Evolutionary conservation across 306 rosid genomes (phyloP), one percentile per base, ranked within the genome.

Genomic region (Alnus rubra): DNA sequence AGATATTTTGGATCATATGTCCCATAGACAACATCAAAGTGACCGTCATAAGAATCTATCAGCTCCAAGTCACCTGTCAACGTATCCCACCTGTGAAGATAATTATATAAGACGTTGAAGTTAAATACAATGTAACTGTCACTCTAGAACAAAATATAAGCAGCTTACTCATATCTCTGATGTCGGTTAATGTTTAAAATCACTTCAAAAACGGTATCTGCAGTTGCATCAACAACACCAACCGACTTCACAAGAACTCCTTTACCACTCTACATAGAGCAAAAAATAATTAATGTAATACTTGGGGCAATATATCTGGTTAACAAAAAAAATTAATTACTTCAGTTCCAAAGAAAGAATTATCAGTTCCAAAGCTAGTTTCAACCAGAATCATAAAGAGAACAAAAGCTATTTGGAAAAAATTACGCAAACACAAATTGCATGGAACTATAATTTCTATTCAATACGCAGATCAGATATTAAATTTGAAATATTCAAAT

Each of bases 161-260:
- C 60, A 78, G 88, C 92, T 83, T 87, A 95, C 98, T 95, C 98
- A 9, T 95, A 92, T 95, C 98, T 88, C 82, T 90, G 87, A n/a
- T 78, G 86, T 39, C 84, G 80, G 16, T 91, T 94, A 73, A 75
- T 87, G 84, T 86, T 95, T 78, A 92, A 80, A 82, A 95, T 79
- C 73, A 91, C 88, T 78, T 95, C 97, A 64, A 95, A 95, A 54
- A 85, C 90, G 74, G 92, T 76, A 72, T 95, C 97, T 15, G 90
- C 98, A 83, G 84, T 83, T 75, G 97, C 92, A 76, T 92, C 96
- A 64, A 95, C 85, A 76, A 91, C 94, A 81, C 95, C 97, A 75
- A 92, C 90, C 42, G 98, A 84, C 85, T 95, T 95, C 75, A 86
- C 98, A 18, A 95, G 90, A 55, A 88, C 85, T 82, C 92, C 88